Evolutionary conservation across 169 alveolate genomes (phyloP).

Genomic region (Plasmodium berghei): DNA sequence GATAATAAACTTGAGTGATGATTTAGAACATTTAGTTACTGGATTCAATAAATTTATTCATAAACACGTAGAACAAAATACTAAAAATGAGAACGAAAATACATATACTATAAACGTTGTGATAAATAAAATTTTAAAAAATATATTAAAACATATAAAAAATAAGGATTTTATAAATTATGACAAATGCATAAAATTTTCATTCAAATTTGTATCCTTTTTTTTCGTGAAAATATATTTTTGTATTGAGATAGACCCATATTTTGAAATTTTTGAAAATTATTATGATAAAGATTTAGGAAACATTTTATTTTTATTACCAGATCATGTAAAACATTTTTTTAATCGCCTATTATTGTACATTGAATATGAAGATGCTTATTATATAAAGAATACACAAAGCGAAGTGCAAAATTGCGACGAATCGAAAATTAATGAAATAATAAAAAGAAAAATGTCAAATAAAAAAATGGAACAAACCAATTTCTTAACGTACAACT

Average conservation of each 20-base stretch:
- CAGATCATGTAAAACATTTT: slow-evolving; percentile 31
- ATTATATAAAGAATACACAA: background rate
- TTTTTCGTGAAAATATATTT: slow-evolving; percentile 31
- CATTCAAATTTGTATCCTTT: slow-evolving; percentile 41
- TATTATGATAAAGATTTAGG: slow-evolving; percentile 18
- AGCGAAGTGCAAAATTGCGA: background rate
- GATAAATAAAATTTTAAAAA: slow-evolving; percentile 58
- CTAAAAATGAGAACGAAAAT: background rate
- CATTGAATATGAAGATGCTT: slow-evolving; percentile 63
- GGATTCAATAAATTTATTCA: slow-evolving; percentile 23
- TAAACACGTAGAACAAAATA: background rate
- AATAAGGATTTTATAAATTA: slow-evolving; percentile 58
- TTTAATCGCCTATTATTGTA: slow-evolving; percentile 34
- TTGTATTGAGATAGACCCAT: slow-evolving; percentile 19
- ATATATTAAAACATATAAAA: slow-evolving; percentile 59
- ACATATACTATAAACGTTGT: slow-evolving; percentile 36
- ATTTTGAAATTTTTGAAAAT: slow-evolving; percentile 24
- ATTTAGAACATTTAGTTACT: slow-evolving; percentile 14
- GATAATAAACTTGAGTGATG: slow-evolving; percentile 12
- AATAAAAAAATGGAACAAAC: background rate
- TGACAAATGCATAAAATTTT: slow-evolving; percentile 50
- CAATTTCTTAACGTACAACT: slow-evolving; percentile 45
- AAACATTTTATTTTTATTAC: slow-evolving; percentile 16
- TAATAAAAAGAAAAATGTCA: background rate
- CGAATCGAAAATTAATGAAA: background rate